Evolutionary conservation across 352 stramenopile species (phyloP).

Genomic region (Globisporangium spiculum): DNA sequence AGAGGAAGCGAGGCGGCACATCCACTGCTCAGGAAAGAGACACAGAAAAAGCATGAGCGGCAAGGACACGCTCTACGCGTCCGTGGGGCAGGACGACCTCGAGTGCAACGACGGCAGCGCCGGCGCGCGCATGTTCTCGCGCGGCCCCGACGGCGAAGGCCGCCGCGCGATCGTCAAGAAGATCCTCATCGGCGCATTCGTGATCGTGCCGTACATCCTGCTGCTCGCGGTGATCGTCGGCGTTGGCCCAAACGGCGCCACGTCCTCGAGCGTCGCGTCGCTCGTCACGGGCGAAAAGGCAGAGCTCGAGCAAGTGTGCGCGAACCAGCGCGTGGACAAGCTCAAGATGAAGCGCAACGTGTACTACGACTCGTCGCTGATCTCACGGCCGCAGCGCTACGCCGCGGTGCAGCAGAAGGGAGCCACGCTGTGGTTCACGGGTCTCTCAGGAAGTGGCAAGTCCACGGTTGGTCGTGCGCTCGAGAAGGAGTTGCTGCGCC

Average conservation of each 20-base stretch:
- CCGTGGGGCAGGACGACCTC: conserved; percentile 65
- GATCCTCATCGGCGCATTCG: conserved; percentile 42
- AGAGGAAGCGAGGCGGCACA: not conserved
- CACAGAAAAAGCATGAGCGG: conserved; percentile 9
- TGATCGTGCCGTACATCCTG: conserved; percentile 63
- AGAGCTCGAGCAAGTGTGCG: conserved; percentile 47
- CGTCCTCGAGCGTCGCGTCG: not conserved
- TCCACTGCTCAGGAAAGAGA: not conserved
- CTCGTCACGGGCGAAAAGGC: conserved; percentile 20
- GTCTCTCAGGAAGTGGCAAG: conserved; percentile 96
- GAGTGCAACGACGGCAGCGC: conserved; percentile 41
- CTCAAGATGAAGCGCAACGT: conserved; percentile 75
- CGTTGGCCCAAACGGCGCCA: conserved; percentile 11
- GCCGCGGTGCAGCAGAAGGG: conserved; percentile 93
- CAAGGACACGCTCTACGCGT: conserved; percentile 60
- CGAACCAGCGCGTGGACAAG: conserved; percentile 57
- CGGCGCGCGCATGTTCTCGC: conserved; percentile 39
- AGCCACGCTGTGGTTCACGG: conserved; percentile 98
- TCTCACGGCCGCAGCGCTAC: conserved; percentile 61
- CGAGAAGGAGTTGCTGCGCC: conserved; percentile 93
- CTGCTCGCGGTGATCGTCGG: conserved; percentile 53
- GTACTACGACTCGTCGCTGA: conserved; percentile 80
- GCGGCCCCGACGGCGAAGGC: conserved; percentile 39
- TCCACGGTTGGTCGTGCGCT: conserved; percentile 96
- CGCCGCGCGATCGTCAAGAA: conserved; percentile 54